A percentile compares a stretch with the other conserved stretches of the same genome.
phyloP scores from a whole-genome alignment of 129 eudicot genomes.

The Centrapalus pauciflorus region DNA sequence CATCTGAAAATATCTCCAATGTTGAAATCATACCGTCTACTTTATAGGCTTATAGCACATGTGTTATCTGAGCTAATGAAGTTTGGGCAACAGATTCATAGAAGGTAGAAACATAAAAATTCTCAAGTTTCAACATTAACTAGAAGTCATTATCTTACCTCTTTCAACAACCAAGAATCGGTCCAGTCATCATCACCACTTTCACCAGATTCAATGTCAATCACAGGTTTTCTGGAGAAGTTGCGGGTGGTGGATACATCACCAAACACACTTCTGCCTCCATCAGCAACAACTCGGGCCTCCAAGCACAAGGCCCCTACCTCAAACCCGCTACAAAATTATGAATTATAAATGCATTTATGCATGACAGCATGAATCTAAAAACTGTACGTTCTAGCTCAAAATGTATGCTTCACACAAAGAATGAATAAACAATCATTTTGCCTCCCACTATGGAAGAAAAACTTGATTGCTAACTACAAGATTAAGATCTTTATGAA shows the following conservation, averaged over 20 bases:
- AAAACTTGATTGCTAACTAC: not conserved
- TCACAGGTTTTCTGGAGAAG: slow-evolving; percentile 26
- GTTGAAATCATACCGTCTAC: slow-evolving; percentile 12
- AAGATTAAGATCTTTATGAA: not conserved
- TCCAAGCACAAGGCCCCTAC: slow-evolving; percentile 49
- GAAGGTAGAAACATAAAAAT: not conserved
- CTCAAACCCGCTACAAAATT: slow-evolving; percentile 58
- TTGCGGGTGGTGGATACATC: slow-evolving; percentile 26
- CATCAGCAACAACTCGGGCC: slow-evolving; percentile 25
- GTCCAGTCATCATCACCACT: slow-evolving; percentile 33
- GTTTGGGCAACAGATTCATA: slow-evolving; percentile 1
- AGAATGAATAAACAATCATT: not conserved
- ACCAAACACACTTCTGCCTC: slow-evolving; percentile 7
- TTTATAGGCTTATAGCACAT: not conserved
- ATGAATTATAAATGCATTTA: not conserved
- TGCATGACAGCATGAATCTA: not conserved
- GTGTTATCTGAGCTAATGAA: not conserved
- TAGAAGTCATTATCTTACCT: slow-evolving; percentile 41
- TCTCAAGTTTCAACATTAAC: not conserved
- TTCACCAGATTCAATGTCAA: slow-evolving; percentile 50
- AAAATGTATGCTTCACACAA: not conserved
- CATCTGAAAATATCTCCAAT: not conserved
- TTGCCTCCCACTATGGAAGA: not conserved
- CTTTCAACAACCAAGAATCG: slow-evolving; percentile 43
- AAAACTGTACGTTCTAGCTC: not conserved